Base-by-base conservation (phyloP, 768 basidiomycete species). In the Obba rivulosa region DNA sequence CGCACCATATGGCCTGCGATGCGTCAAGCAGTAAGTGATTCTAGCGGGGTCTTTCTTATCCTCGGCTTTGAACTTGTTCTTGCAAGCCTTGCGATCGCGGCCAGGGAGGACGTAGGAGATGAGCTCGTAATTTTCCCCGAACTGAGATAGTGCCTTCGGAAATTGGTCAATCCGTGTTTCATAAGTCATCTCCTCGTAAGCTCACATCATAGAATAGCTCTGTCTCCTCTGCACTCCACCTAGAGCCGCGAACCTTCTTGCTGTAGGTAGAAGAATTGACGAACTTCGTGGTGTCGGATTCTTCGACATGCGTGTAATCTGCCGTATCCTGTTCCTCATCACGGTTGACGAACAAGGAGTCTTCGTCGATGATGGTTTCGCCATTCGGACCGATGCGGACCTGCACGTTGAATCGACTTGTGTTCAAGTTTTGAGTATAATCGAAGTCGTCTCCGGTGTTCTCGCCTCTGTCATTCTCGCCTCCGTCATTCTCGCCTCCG, bases 101-200 rank as follows among this genome's bases (percentile, higher is more conserved):
- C 85, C 84, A 34, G 90, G 89, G 17, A 95, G 74, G 11, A 92
- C 75, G 56, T 83, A 83, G 2, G 92, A 87, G 52, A 95, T 92
- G 36, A 94, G 76, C 62, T 94, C 92, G 59, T 94, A 95, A 57
- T 94, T 92, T 63, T 92, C 88, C 25, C 91, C 91, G 56, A 91
- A 92, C 61, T 92, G 91, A 3, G 83, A 76, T 24, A 94, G 69
- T n/a, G 88, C 90, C 92, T 94, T 58, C 14, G 8, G 28, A 23
- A 3, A 46, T 65, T 14, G 56, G 47, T 45, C n/a, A 55, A 35
- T 21, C 10, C 36, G 48, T 41, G 17, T 25, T 43, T 16, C 42
- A 50, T 31, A 41, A 7, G 18, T 31, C 14, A 25, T 9, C 31
- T 3, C 14, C 7, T n/a, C 13, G 17, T 16, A 21, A n/a, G 34